phyloP scores from a whole-genome alignment of 2,329 filamentous ascomycete species.

The Capronia coronata region DNA sequence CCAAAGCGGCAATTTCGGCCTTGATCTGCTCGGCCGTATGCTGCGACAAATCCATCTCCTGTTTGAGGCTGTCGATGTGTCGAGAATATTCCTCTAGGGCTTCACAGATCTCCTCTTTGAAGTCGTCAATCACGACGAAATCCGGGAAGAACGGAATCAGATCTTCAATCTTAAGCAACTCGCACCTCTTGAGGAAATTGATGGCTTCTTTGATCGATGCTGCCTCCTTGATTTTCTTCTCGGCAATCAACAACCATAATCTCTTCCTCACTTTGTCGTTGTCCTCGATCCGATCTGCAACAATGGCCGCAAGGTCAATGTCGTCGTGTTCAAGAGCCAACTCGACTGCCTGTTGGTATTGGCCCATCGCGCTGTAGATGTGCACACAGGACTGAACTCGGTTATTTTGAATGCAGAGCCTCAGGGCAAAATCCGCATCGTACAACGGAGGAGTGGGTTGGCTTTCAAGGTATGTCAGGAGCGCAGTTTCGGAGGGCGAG shows the following conservation, averaged over 20 bases:
- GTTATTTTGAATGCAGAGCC: constrained; percentile 89
- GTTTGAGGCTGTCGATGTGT: constrained; percentile 79
- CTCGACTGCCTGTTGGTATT: constrained; percentile 79
- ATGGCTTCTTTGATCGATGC: constrained; percentile 89
- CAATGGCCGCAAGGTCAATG: constrained; percentile 79
- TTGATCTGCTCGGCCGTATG: constrained; percentile 87
- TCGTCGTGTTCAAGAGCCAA: constrained; percentile 84
- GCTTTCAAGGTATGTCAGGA: constrained; percentile 82
- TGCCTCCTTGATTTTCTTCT: constrained; percentile 77
- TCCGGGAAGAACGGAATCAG: constrained; percentile 97
- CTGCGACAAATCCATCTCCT: constrained; percentile 92
- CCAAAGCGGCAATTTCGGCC: constrained; percentile 9
- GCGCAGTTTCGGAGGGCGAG: constrained; percentile 73
- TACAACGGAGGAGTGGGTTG: constrained; percentile 82
- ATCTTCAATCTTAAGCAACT: constrained; percentile 89
- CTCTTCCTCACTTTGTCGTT: constrained; percentile 80
- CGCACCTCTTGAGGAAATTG: constrained; percentile 84
- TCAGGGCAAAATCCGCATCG: constrained; percentile 91
- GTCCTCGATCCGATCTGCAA: constrained; percentile 68
- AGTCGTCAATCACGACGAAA: constrained; percentile 97
- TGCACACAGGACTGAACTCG: constrained; percentile 92
- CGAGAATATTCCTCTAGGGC: constrained; percentile 90
- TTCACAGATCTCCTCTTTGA: constrained; percentile 94
- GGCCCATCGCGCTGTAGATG: constrained; percentile 94
- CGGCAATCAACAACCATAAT: constrained; percentile 89